Conservation (phyloP, 2,329 filamentous ascomycete species). For the Cladosporium sp. region DNA sequence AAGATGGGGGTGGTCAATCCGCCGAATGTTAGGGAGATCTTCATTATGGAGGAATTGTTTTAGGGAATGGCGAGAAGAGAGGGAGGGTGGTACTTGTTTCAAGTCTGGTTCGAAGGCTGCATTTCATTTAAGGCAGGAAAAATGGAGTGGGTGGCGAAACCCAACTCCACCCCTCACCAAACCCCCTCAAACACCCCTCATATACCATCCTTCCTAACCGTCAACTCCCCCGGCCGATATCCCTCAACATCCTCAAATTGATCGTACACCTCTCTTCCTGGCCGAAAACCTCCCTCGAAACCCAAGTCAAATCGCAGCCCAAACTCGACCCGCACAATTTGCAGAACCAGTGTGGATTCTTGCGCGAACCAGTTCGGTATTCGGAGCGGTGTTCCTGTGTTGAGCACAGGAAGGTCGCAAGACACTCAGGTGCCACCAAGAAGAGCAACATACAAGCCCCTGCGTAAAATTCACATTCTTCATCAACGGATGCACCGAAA, state of each 20-base stretch:
- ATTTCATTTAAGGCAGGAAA: background rate
- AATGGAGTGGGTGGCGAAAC: too few species aligned
- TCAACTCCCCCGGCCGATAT: constrained; percentile 21
- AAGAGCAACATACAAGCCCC: constrained; percentile 9
- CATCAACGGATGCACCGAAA: constrained; percentile 20
- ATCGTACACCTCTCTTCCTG: constrained; percentile 18
- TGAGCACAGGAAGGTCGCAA: background rate
- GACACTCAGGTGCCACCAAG: background rate
- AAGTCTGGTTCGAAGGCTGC: too few species aligned
- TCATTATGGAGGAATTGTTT: constrained; percentile 6
- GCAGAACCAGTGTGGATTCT: constrained; percentile 24
- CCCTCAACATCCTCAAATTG: constrained; percentile 27
- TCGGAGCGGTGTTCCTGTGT: constrained; percentile 16
- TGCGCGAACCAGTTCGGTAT: constrained; percentile 19
- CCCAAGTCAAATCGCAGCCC: constrained; percentile 19
- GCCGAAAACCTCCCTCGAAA: constrained; percentile 17
- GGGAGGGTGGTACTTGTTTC: too few species aligned
- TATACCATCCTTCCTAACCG: constrained; percentile 15
- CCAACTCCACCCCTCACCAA: background rate
- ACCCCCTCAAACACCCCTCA: constrained; percentile 13
- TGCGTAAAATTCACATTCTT: constrained; percentile 20
- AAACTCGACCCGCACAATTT: constrained; percentile 20
- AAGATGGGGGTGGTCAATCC: constrained; percentile 9
- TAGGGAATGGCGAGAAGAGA: too few species aligned
- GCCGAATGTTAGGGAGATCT: constrained; percentile 6